Conservation (phyloP, 2,329 filamentous ascomycete species). For the Lachnellula arida region DNA sequence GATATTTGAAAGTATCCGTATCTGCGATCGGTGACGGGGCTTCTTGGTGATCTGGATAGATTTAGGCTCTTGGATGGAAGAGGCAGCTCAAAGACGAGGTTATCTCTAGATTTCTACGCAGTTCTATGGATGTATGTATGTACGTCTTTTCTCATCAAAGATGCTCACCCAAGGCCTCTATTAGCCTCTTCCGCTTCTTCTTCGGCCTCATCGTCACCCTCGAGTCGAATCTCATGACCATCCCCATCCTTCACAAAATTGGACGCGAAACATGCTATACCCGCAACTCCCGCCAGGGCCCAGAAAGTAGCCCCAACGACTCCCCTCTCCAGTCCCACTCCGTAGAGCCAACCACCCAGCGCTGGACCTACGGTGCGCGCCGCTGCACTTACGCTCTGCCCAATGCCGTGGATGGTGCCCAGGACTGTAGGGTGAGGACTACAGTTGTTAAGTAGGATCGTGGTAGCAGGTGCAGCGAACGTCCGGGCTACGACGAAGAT, state of each 20-base stretch:
- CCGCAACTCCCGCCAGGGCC: constrained; percentile 47
- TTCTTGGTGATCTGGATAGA: neutral
- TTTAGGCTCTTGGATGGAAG: neutral
- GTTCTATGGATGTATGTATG: neutral
- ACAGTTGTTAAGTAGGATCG: constrained; percentile 58
- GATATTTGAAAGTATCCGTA: neutral
- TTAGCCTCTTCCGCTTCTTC: constrained; percentile 24
- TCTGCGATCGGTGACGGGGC: neutral
- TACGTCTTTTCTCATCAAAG: neutral
- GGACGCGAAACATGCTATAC: constrained; percentile 46
- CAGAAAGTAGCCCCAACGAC: constrained; percentile 44
- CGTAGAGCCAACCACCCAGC: constrained; percentile 56
- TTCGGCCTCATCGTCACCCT: constrained; percentile 52
- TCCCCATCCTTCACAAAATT: constrained; percentile 55
- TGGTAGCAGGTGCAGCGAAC: constrained; percentile 56
- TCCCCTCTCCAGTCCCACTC: constrained; percentile 51
- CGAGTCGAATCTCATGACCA: constrained; percentile 61
- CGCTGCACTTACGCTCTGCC: constrained; percentile 54
- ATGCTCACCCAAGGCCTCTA: constrained; percentile 9
- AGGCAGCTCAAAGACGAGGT: neutral
- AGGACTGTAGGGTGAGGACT: constrained; percentile 54
- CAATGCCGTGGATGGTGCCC: constrained; percentile 52
- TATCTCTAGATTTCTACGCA: neutral
- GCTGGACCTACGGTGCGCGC: constrained; percentile 57
- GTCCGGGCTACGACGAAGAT: constrained; percentile 71